phyloP scores from a whole-genome alignment of 306 rosid species.

The Corylus americana region DNA sequence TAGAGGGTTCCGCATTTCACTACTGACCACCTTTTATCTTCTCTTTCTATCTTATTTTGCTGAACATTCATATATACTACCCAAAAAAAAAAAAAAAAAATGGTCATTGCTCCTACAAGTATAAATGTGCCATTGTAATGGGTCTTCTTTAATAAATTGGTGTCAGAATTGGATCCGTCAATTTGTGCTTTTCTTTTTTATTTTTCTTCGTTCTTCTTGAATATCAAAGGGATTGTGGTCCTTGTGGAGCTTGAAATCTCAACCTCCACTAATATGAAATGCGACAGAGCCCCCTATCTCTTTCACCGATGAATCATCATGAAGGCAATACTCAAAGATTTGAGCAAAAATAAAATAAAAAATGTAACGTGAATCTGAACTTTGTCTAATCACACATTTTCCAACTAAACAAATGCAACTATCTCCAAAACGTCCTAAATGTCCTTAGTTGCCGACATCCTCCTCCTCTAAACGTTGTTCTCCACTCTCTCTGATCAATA shows the following conservation, averaged over 20 bases:
- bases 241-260: background rate
- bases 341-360: background rate
- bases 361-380: background rate
- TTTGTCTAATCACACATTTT: background rate
- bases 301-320: too few species aligned
- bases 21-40: too few species aligned
- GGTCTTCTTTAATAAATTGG: background rate
- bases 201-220: background rate
- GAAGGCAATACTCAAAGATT: too few species aligned
- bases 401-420: background rate
- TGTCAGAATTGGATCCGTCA: background rate
- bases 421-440: background rate
- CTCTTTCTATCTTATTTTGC: too few species aligned
- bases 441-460: background rate
- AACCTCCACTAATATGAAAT: background rate
- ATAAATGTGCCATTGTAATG: background rate
- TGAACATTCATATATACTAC: too few species aligned
- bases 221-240: background rate
- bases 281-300: background rate
- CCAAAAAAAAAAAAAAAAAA: background rate
- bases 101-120: background rate
- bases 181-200: background rate
- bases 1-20: too few species aligned
- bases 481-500: background rate
- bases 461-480: background rate